Evolutionary conservation across 176 grass and related monocot species (phyloP).

Genomic region (Alopecurus myosuroides): DNA sequence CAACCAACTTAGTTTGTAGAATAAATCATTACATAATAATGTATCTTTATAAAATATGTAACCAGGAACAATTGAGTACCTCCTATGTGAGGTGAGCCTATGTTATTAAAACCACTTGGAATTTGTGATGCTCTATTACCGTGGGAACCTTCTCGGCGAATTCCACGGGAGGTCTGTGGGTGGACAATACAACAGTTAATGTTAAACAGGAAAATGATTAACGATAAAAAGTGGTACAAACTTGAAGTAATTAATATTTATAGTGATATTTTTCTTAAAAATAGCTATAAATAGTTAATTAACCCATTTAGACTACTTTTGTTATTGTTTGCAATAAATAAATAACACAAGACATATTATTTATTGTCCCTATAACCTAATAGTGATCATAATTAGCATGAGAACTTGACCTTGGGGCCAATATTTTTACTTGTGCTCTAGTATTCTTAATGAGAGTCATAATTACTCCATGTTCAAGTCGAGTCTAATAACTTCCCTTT

Average conservation of each 20-base stretch:
- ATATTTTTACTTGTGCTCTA: neutral
- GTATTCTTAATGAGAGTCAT: neutral
- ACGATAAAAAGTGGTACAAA: neutral
- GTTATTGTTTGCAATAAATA: neutral
- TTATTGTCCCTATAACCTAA: neutral
- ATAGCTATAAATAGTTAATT: neutral
- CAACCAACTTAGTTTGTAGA: neutral
- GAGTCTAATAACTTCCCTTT: neutral
- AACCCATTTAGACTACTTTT: neutral
- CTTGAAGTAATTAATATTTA: neutral
- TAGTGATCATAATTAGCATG: neutral
- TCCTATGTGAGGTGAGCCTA: neutral
- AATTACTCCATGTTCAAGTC: neutral
- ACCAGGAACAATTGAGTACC: conserved; percentile 11
- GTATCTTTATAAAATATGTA: neutral
- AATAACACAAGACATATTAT: neutral
- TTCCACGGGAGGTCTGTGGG: neutral
- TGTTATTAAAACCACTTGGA: neutral
- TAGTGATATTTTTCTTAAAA: neutral
- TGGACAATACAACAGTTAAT: neutral
- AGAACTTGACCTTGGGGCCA: neutral
- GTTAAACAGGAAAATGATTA: neutral
- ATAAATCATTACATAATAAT: neutral
- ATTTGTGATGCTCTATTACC: neutral
- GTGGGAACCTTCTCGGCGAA: neutral